Conservation (phyloP, 2,329 filamentous ascomycete species). For the Alternaria infectoria region DNA sequence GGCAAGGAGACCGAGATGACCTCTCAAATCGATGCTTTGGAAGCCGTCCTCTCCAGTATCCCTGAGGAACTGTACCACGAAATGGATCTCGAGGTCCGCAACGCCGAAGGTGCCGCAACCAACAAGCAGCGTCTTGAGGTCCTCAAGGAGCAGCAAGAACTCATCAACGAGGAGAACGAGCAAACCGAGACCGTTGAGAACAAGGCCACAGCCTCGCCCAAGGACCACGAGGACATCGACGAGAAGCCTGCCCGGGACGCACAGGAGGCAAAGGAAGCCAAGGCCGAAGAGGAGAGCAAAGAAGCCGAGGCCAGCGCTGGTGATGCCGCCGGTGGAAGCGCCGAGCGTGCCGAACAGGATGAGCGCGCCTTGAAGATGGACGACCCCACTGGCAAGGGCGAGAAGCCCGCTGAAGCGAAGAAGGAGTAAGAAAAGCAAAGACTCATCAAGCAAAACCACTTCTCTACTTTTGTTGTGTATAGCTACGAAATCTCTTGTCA, state of each 20-base stretch:
- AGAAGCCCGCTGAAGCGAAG: slow-evolving; percentile 17
- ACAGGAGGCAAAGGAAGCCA: slow-evolving; percentile 21
- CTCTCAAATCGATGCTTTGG: slow-evolving; percentile 89
- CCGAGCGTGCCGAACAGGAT: slow-evolving; percentile 44
- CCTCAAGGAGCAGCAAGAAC: slow-evolving; percentile 95
- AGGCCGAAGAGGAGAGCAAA: slow-evolving; percentile 29
- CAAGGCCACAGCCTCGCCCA: slow-evolving; percentile 75
- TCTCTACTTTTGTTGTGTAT: slow-evolving; percentile 27
- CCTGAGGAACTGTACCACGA: slow-evolving; percentile 99
- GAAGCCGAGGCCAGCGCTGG: slow-evolving; percentile 44
- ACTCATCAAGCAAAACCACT: not conserved
- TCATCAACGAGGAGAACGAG: slow-evolving; percentile 96
- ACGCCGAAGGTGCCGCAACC: slow-evolving; percentile 92
- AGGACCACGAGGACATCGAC: slow-evolving; percentile 91
- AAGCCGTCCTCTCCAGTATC: slow-evolving; percentile 90
- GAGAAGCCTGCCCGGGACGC: slow-evolving; percentile 65
- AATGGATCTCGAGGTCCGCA: slow-evolving; percentile 97
- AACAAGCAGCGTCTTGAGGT: slow-evolving; percentile 99
- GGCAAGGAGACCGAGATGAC: slow-evolving; percentile 83
- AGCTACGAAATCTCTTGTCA: slow-evolving; percentile 19
- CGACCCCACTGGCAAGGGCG: slow-evolving; percentile 26
- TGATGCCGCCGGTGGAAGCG: slow-evolving; percentile 28
- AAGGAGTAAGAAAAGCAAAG: slow-evolving; percentile 13
- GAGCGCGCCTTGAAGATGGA: slow-evolving; percentile 32
- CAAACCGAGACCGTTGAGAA: slow-evolving; percentile 80